A percentile compares a stretch with the other conserved stretches of the same genome.
Evolutionary conservation across 441 rosid genomes (phyloP).

Genomic region (Flueggea neowawraea): DNA sequence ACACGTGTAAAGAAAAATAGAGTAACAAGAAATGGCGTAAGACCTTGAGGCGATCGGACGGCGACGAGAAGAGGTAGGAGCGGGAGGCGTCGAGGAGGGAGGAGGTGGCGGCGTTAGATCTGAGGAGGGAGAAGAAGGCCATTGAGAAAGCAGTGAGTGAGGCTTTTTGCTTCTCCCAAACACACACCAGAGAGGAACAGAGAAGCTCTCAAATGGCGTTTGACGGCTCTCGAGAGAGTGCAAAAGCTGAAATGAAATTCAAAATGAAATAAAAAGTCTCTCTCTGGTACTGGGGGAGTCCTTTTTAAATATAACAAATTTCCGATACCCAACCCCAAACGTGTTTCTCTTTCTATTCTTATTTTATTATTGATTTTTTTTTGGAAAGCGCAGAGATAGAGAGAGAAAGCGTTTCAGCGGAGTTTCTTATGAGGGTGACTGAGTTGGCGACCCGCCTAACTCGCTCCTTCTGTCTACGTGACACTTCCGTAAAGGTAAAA

Average conservation of each 20-base stretch:
- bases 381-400: too few species aligned
- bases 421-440: too few species aligned
- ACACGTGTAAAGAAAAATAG: not conserved
- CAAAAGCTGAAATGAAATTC: slow-evolving; percentile 18
- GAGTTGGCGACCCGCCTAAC: too few species aligned
- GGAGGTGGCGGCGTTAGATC: slow-evolving; percentile 55
- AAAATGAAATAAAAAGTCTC: not conserved
- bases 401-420: too few species aligned
- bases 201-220: not conserved
- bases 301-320: not conserved
- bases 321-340: too few species aligned
- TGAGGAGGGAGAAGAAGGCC: slow-evolving; percentile 62
- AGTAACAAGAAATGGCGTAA: not conserved
- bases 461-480: too few species aligned
- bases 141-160: slow-evolving; percentile 14
- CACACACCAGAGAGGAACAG: slow-evolving; percentile 9
- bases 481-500: too few species aligned
- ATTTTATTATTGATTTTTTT: too few species aligned
- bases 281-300: slow-evolving; percentile 14
- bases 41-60: slow-evolving; percentile 54
- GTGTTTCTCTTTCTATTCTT: too few species aligned
- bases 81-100: slow-evolving; percentile 18
- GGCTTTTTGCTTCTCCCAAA: not conserved
- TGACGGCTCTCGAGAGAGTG: slow-evolving; percentile 30
- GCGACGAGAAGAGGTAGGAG: slow-evolving; percentile 22